Percentiles rank a stretch among this genome's conserved stretches.
Evolutionary conservation across 192 early-diverging fungal species (phyloP).

Genomic region (Coemansia sp.): DNA sequence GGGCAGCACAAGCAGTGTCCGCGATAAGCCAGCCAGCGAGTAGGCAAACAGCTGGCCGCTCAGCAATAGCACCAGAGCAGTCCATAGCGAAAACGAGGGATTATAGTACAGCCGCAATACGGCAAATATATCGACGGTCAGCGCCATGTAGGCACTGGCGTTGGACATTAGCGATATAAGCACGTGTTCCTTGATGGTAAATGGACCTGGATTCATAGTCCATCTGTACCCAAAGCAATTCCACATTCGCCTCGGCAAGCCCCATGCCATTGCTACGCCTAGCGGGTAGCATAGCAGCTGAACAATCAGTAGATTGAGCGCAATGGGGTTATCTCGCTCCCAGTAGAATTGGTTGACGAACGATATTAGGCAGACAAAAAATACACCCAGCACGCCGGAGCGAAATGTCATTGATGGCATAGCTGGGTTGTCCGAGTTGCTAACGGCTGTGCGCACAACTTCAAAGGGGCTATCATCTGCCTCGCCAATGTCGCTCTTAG

Average conservation of each 20-base stretch:
- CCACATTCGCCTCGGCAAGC: slow-evolving; percentile 58
- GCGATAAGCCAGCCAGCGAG: slow-evolving; percentile 68
- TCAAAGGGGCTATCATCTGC: slow-evolving; percentile 60
- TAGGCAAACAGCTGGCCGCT: slow-evolving; percentile 68
- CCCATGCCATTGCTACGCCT: slow-evolving; percentile 63
- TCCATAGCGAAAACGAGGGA: slow-evolving; percentile 61
- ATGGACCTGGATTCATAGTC: slow-evolving; percentile 77
- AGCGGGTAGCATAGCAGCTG: slow-evolving; percentile 75
- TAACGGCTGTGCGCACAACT: slow-evolving; percentile 66
- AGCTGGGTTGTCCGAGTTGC: slow-evolving; percentile 62
- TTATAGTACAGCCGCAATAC: slow-evolving; percentile 67
- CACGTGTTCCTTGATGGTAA: slow-evolving; percentile 87
- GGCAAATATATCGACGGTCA: slow-evolving; percentile 73
- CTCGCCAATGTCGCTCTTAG: slow-evolving; percentile 5
- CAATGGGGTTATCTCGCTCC: slow-evolving; percentile 81
- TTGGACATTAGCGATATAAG: slow-evolving; percentile 80
- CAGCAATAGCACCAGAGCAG: slow-evolving; percentile 64
- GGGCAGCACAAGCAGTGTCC: slow-evolving; percentile 78
- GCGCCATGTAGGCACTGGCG: slow-evolving; percentile 66
- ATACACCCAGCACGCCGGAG: slow-evolving; percentile 65
- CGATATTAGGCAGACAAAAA: slow-evolving; percentile 65
- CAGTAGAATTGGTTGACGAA: slow-evolving; percentile 79
- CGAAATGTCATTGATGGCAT: slow-evolving; percentile 74
- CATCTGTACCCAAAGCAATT: slow-evolving; percentile 55
- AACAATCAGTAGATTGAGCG: slow-evolving; percentile 67